Evolutionary conservation across 176 grass and related monocot genomes (phyloP).

Genomic region (Triticum timopheevii): DNA sequence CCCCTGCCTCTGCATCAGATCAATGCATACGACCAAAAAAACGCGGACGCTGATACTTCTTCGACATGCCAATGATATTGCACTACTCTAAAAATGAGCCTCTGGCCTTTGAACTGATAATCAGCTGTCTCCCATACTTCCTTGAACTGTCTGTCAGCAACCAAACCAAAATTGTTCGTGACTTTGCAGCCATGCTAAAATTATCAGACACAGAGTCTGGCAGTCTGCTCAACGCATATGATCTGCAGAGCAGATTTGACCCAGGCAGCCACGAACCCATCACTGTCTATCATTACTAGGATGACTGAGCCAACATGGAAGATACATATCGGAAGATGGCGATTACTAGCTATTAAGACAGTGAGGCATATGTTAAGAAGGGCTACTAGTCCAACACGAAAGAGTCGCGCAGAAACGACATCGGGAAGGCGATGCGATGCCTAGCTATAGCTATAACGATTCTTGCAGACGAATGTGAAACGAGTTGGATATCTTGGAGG

Average conservation of each 20-base stretch:
- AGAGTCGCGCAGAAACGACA: not conserved
- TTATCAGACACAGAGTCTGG: not conserved
- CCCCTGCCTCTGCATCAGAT: no score
- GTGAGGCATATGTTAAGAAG: not conserved
- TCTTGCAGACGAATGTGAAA: not conserved
- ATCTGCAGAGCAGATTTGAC: not conserved
- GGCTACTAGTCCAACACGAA: constrained; percentile 10
- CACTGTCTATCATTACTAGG: not conserved
- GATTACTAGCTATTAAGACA: not conserved
- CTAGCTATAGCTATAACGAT: not conserved
- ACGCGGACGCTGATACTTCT: not conserved
- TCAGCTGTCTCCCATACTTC: not conserved
- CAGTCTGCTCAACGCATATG: not conserved
- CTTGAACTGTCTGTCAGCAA: not conserved
- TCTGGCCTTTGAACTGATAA: not conserved
- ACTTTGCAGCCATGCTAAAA: not conserved
- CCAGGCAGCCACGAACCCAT: not conserved
- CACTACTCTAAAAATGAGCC: not conserved
- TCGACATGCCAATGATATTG: no score
- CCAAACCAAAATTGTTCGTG: not conserved
- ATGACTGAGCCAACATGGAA: not conserved
- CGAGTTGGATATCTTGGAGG: not conserved
- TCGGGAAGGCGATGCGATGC: not conserved
- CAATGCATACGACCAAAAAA: no score
- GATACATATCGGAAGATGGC: not conserved